Percentiles rank a stretch among this genome's conserved stretches.
Conservation (phyloP, 768 basidiomycete species). For the Multifurca ochricompacta region DNA sequence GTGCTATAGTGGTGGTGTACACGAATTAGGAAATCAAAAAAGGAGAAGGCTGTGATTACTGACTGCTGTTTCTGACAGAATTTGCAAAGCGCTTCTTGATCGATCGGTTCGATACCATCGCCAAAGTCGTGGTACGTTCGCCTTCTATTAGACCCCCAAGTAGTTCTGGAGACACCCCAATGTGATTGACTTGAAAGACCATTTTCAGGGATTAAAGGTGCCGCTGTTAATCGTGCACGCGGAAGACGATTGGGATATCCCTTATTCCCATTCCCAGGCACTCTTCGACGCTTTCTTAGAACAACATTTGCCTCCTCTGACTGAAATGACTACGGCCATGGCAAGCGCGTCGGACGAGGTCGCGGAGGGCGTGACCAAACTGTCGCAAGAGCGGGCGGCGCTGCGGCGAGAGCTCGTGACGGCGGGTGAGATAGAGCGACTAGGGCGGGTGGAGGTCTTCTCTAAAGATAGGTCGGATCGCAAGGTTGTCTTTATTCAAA, state of each 20-base stretch:
- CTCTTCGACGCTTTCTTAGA: conserved; percentile 65
- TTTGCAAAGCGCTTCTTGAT: conserved; percentile 45
- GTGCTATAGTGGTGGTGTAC: not conserved
- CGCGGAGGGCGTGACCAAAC: conserved; percentile 32
- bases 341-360: conserved; percentile 36
- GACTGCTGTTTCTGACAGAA: conserved; percentile 32
- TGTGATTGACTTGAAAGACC: not conserved
- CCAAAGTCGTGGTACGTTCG: conserved; percentile 51
- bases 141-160: not conserved
- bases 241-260: conserved; percentile 66
- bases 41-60: not conserved
- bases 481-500: conserved; percentile 51
- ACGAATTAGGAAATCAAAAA: not conserved
- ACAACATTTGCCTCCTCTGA: conserved; percentile 42
- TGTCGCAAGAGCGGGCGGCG: conserved; percentile 34
- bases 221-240: conserved; percentile 71
- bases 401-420: conserved; percentile 40
- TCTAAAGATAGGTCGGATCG: conserved; percentile 29
- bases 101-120: conserved; percentile 57
- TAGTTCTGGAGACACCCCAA: too few relatives aligned
- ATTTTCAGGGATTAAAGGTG: conserved; percentile 49
- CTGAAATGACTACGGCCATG: conserved; percentile 28
- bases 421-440: conserved; percentile 36
- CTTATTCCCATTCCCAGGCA: conserved; percentile 54
- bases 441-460: conserved; percentile 52